Evolutionary conservation across 1,139 yeast genomes (phyloP), one percentile per base, ranked within the genome.

Genomic region (Arxiozyma heterogenica): DNA sequence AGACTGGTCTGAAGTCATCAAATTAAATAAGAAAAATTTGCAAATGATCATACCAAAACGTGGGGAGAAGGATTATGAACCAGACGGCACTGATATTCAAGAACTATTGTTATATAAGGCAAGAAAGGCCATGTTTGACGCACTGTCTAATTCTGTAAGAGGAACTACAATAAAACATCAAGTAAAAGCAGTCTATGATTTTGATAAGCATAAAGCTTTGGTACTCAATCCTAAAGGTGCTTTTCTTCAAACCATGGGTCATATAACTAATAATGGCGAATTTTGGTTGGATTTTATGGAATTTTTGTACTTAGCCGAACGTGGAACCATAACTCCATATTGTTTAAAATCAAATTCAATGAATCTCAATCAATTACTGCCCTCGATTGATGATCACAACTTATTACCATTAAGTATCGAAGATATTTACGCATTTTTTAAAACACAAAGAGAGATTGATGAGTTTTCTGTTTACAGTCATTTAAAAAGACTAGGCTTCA

Each of bases 21-120:
- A 58, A 57, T 44, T 64, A 46, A 59, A 67, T 30, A 62, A 60
- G 45, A 64, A 63, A 43, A 61, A 65, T 11, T 58, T 64, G 38
- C 65, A 62, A 22, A 59, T 64, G 34, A 59, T 65, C 0, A 63
- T 80, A n/a, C 86, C 85, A 1, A 80, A 78, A 58, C 72, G 93
- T 58, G 96, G 96, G 1, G 93, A 83, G 56, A 91, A 91, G 67
- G 96, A 88, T 59, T 86, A 83, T 61, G 95, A 83, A 57, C 96
- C 95, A 0, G 93, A 85, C 67, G 89, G 91, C 0, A 84, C 94
- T 0, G 65, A 69, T 3, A 73, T 78, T 25, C 97, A 91, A 68
- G 66, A 64, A 2, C 63, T 70, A 6, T 73, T 76, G 21, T 72
- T 91, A 6, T 71, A 72, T 11, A 76, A 75, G 41, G 82, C 94